These are phyloP conservation scores for Cystofilobasidium capitatum DNA, from an alignment of 768 basidiomycete species.

Conservation along the genomic window DNA sequence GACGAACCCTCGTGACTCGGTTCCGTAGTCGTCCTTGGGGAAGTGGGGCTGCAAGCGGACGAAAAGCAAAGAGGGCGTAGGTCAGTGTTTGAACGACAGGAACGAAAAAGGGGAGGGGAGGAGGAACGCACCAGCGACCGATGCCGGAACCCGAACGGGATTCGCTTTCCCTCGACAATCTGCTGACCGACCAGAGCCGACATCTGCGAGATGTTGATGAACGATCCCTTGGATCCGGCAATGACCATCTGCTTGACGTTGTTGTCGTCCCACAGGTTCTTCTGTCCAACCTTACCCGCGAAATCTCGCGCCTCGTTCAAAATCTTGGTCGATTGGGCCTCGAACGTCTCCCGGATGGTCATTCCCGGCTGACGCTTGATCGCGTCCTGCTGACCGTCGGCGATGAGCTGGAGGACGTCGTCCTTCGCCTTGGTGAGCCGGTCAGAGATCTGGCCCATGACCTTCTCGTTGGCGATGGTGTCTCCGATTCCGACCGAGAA, in stretches of 20 bases:
- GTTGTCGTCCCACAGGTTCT: constrained; percentile 95
- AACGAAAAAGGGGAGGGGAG: background rate
- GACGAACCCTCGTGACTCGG: constrained; percentile 94
- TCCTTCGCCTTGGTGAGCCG: constrained; percentile 72
- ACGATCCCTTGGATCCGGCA: constrained; percentile 91
- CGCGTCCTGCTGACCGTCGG: constrained; percentile 71
- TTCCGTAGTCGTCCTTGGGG: constrained; percentile 96
- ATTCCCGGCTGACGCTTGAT: constrained; percentile 90
- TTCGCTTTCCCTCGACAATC: constrained; percentile 93
- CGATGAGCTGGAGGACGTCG: constrained; percentile 67
- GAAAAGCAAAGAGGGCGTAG: background rate
- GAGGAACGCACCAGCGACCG: constrained; percentile 52
- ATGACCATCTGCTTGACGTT: constrained; percentile 99
- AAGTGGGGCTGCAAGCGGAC: constrained; percentile 59
- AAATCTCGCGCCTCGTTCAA: constrained; percentile 91
- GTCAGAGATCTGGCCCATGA: constrained; percentile 76
- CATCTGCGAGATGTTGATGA: constrained; percentile 99
- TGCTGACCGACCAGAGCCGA: constrained; percentile 98
- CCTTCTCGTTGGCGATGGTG: constrained; percentile 82
- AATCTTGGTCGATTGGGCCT: constrained; percentile 78
- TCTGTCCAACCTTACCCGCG: constrained; percentile 93
- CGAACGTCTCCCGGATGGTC: constrained; percentile 98
- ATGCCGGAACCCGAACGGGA: constrained; percentile 96
- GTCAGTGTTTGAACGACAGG: background rate
- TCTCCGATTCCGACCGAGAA: constrained; percentile 99